These are phyloP conservation scores for Posidonia oceanica DNA, from an alignment of 116 monocot species.

Conservation along the genomic window DNA sequence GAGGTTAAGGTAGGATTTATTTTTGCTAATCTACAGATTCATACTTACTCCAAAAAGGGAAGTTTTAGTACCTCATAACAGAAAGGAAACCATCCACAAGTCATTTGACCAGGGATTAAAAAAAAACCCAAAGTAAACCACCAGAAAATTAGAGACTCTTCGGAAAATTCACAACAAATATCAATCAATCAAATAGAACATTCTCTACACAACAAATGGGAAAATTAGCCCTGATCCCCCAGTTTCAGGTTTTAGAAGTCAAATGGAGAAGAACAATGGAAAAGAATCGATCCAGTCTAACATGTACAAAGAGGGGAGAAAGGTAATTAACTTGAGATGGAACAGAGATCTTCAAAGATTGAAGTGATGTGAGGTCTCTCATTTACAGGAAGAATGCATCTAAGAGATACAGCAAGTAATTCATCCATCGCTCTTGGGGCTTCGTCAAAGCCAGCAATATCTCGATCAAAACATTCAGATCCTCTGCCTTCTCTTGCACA, in stretches of 20 bases:
- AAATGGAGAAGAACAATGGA: neutral
- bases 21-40: too few relatives aligned
- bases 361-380: constrained; percentile 82
- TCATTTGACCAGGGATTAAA: neutral
- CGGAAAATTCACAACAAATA: neutral
- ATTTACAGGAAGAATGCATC: constrained; percentile 74
- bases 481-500: constrained; percentile 69
- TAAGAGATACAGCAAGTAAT: constrained; percentile 63
- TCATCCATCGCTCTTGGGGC: constrained; percentile 60
- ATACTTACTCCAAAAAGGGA: too few relatives aligned
- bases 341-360: constrained; percentile 61
- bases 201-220: constrained; percentile 1
- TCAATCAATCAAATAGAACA: constrained; percentile 7
- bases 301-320: neutral
- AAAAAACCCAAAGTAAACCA: neutral
- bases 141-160: neutral
- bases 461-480: constrained; percentile 68
- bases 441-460: constrained; percentile 71
- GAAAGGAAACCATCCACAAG: too few relatives aligned
- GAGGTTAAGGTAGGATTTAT: too few relatives aligned
- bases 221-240: neutral
- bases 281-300: neutral
- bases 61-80: too few relatives aligned
- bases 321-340: constrained; percentile 57
- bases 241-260: neutral